Percentiles rank a stretch among this genome's conserved stretches.
Evolutionary conservation across 306 rosid genomes (phyloP).

Genomic region (Gastrolobium villosum): DNA sequence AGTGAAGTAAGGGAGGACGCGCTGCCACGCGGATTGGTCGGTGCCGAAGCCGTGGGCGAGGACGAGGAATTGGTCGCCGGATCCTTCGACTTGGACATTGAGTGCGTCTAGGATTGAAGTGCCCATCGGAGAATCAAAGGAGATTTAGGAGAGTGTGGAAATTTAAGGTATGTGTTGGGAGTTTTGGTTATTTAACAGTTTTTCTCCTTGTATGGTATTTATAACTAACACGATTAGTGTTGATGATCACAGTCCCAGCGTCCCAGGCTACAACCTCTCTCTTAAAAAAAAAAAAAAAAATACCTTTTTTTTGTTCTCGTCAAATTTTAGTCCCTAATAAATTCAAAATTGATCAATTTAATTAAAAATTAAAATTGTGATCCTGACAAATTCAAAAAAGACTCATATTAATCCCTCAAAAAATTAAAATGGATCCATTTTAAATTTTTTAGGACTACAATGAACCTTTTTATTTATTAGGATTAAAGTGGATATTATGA

Average conservation of each 20-base stretch:
- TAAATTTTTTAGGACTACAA: no score
- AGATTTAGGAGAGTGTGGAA: not conserved
- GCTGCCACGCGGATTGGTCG: constrained; percentile 98
- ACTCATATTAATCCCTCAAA: no score
- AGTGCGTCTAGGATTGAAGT: constrained; percentile 72
- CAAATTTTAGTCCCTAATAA: no score
- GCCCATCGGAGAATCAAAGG: constrained; percentile 45
- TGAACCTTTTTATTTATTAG: no score
- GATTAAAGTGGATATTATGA: no score
- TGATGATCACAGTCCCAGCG: not conserved
- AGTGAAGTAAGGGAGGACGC: constrained; percentile 77
- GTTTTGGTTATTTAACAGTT: not conserved
- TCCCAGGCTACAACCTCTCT: not conserved
- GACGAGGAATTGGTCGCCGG: constrained; percentile 74
- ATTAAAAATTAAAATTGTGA: no score
- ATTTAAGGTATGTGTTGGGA: not conserved
- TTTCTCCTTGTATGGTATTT: constrained; percentile 42
- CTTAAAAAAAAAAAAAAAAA: no score
- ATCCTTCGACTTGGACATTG: constrained; percentile 84
- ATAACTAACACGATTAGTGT: constrained; percentile 40
- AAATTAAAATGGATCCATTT: no score
- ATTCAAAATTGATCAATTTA: no score
- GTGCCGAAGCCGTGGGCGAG: constrained; percentile 94
- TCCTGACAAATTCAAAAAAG: no score
- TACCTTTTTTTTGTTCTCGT: no score